phyloP scores from a whole-genome alignment of 345 rosid genomes.

The Linum tenue region DNA sequence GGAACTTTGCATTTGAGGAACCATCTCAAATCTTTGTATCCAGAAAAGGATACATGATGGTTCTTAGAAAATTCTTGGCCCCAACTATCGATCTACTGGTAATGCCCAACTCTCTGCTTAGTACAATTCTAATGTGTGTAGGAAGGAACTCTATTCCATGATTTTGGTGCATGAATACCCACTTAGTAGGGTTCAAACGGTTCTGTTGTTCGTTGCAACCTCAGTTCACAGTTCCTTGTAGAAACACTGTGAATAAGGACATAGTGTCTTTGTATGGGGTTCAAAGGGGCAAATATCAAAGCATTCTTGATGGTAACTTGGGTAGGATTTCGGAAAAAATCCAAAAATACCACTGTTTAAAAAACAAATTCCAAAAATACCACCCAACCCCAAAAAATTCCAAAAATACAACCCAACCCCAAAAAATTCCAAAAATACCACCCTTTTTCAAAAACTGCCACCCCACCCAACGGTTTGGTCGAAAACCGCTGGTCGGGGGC shows the following conservation, averaged over 20 bases:
- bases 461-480: too few species aligned
- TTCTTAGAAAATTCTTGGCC: background rate
- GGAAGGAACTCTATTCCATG: background rate
- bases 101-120: background rate
- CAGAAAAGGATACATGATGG: background rate
- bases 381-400: too few species aligned
- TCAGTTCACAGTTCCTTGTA: background rate
- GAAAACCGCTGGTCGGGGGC: too few species aligned
- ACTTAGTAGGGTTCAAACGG: background rate
- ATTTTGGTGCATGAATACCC: background rate
- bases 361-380: too few species aligned
- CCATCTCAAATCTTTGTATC: background rate
- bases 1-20: background rate
- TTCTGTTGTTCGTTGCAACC: background rate
- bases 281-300: too few species aligned
- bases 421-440: too few species aligned
- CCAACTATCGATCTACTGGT: background rate
- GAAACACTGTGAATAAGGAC: background rate
- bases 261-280: background rate
- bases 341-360: too few species aligned
- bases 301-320: too few species aligned
- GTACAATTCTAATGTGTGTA: background rate
- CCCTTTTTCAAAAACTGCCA: too few species aligned
- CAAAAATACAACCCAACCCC: too few species aligned
- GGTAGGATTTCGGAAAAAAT: too few species aligned